A percentile compares a stretch with the other conserved stretches of the same genome.
Conservation (phyloP, 805 yeast genomes). For the Cyberlindnera maclurae region DNA sequence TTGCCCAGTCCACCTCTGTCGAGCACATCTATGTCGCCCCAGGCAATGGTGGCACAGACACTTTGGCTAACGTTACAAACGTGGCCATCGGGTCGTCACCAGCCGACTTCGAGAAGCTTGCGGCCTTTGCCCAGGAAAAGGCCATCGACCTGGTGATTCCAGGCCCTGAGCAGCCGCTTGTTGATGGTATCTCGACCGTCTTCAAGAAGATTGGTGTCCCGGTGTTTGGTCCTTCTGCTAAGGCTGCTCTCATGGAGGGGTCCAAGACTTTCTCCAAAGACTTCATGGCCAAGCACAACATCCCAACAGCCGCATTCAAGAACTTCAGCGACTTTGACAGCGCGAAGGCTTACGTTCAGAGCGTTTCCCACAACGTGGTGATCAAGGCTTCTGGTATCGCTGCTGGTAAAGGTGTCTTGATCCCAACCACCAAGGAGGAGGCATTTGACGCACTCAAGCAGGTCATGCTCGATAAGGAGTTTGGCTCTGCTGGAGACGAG, state of each 20-base stretch:
- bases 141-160: slow-evolving; percentile 75
- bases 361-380: slow-evolving; percentile 69
- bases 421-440: slow-evolving; percentile 78
- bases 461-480: slow-evolving; percentile 83
- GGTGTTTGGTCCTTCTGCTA: slow-evolving; percentile 90
- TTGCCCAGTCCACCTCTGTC: slow-evolving; percentile 71
- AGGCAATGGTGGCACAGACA: slow-evolving; percentile 90
- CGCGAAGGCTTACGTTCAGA: slow-evolving; percentile 65
- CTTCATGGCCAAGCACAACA: slow-evolving; percentile 85
- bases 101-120: slow-evolving; percentile 62
- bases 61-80: slow-evolving; percentile 53
- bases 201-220: slow-evolving; percentile 85
- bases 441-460: slow-evolving; percentile 78
- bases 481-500: slow-evolving; percentile 91
- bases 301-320: slow-evolving; percentile 89
- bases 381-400: slow-evolving; percentile 98
- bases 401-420: slow-evolving; percentile 97
- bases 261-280: slow-evolving; percentile 91
- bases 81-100: slow-evolving; percentile 60
- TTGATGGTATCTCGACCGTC: slow-evolving; percentile 76
- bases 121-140: slow-evolving; percentile 65
- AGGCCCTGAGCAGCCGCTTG: slow-evolving; percentile 99
- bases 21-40: slow-evolving; percentile 83
- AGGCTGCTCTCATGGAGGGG: slow-evolving; percentile 94
- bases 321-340: slow-evolving; percentile 71